Evolutionary conservation across 768 basidiomycete genomes (phyloP).

Genomic region (Podaxis pistillaris): DNA sequence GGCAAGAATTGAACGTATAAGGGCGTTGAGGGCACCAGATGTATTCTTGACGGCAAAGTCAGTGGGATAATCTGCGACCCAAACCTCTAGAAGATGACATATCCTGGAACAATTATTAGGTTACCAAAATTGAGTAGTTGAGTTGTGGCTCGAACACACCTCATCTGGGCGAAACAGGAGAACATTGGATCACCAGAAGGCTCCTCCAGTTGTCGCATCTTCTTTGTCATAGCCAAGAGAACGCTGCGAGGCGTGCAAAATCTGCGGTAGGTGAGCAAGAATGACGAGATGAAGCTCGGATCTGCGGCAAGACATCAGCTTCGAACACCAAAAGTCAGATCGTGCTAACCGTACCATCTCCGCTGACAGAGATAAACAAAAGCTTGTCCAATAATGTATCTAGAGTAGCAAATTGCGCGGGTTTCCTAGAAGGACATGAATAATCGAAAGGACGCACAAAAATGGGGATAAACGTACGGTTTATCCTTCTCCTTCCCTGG

Average conservation of each 20-base stretch:
- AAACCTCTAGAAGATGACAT: conserved; percentile 73
- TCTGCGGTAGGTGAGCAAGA: conserved; percentile 80
- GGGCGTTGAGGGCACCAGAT: conserved; percentile 65
- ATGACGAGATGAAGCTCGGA: conserved; percentile 73
- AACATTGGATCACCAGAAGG: conserved; percentile 80
- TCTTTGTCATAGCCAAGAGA: conserved; percentile 85
- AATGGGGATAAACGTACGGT: conserved; percentile 38
- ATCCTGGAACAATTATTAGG: conserved; percentile 47
- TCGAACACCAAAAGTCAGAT: background rate
- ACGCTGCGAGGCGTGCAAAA: conserved; percentile 79
- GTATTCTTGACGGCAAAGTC: conserved; percentile 82
- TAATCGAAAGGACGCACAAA: background rate
- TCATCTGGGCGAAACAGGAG: conserved; percentile 86
- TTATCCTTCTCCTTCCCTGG: conserved; percentile 44
- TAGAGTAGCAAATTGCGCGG: conserved; percentile 70
- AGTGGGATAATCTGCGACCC: conserved; percentile 72
- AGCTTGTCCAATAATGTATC: conserved; percentile 83
- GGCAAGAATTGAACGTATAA: conserved; percentile 75
- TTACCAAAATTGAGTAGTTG: conserved; percentile 3
- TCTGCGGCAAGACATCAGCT: conserved; percentile 39
- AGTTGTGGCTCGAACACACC: conserved; percentile 37
- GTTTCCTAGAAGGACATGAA: conserved; percentile 34
- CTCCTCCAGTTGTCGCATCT: conserved; percentile 74
- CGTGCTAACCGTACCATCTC: conserved; percentile 58
- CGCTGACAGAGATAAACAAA: conserved; percentile 78